Evolutionary conservation across 257 asterid genomes (phyloP), one percentile per base, ranked within the genome.

Genomic region (Solanum virginianum): DNA sequence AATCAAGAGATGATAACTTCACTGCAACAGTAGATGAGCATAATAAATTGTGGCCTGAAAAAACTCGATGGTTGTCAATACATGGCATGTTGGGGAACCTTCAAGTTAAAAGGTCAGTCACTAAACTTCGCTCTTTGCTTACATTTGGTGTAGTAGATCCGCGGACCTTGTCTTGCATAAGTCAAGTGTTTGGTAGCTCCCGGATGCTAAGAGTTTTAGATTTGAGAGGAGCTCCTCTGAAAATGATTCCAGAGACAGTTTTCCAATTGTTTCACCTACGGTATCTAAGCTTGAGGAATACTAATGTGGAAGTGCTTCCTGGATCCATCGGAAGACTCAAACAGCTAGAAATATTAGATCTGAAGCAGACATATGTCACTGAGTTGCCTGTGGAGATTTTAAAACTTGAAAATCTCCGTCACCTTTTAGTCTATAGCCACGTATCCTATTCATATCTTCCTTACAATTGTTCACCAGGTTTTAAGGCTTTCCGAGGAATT

Each of bases 381-480:
- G 88, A 86, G 84, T 85, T 90, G 84, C 93, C 90, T 3, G 59
- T 36, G 39, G 88, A 87, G 81, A 87, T 89, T 59, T 84, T 83
- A 12, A 83, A 85, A 51, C 93, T 90, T 83, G 26, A 49, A 55
- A 17, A 85, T 47, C 89, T 89, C 41, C 69, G 86, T 14, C 87
- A 90, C 80, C 91, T 90, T 49, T 65, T 86, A 26, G 86, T 89
- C 7, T 84, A 83, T 70, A 86, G 70, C 49, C 68, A 22, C 26
- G 88, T 84, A 8, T 83, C 29, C 3, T 80, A 79, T 22, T 55
- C 88, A 1, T 88, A 85, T 53, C 59, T 85, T 45, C 85, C 87
- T 59, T 89, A 88, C 57, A 47, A 89, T 26, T 82, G 62, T n/a
- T 59, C 84, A n/a, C 24, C 65, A 8, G 92, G 89, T 14, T 90